Conservation (phyloP, 305 asterid genomes). For the Fraxinus albicans region DNA sequence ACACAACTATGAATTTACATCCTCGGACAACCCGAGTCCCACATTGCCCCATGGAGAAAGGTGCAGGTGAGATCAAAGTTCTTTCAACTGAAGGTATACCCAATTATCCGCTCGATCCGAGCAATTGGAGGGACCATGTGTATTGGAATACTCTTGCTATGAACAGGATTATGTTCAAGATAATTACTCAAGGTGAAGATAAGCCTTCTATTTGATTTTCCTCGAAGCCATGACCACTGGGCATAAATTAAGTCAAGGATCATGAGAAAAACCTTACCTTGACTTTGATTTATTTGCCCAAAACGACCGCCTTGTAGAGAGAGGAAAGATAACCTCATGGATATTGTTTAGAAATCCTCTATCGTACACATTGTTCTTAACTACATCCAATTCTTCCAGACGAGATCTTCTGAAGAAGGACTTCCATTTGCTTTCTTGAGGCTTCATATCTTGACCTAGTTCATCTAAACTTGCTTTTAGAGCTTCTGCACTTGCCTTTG, state of each 20-base stretch:
- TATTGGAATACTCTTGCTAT: neutral
- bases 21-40: conserved; percentile 9
- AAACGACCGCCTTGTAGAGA: conserved; percentile 68
- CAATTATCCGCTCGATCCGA: conserved; percentile 3
- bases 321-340: conserved; percentile 61
- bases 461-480: conserved; percentile 69
- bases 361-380: conserved; percentile 68
- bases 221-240: conserved; percentile 8
- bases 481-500: conserved; percentile 84
- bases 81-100: neutral
- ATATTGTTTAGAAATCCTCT: conserved; percentile 62
- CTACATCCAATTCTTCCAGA: conserved; percentile 58
- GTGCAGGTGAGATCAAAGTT: neutral
- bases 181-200: neutral
- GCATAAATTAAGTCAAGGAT: conserved; percentile 18
- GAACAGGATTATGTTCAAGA: neutral
- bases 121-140: neutral
- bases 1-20: conserved; percentile 18
- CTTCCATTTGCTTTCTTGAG: conserved; percentile 72
- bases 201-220: conserved; percentile 13
- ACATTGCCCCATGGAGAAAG: neutral
- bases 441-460: conserved; percentile 51
- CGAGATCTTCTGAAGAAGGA: conserved; percentile 70
- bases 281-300: conserved; percentile 54
- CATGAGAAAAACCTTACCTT: conserved; percentile 34